phyloP scores from a whole-genome alignment of 2,329 filamentous ascomycete species.

The Botrytis fabae region DNA sequence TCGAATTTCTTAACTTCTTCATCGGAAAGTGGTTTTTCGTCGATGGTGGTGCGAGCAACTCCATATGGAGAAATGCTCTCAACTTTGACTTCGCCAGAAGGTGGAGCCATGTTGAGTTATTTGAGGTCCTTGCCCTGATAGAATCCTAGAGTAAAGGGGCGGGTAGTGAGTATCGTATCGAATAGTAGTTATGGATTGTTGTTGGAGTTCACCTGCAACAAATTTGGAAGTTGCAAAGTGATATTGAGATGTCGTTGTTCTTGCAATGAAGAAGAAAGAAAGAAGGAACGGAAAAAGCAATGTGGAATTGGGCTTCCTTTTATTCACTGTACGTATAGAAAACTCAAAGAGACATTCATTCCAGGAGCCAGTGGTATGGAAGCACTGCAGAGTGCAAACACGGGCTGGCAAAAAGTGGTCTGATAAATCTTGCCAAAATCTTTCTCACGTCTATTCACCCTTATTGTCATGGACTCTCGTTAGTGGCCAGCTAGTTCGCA shows the following conservation, averaged over 20 bases:
- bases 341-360: neutral
- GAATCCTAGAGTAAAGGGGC: neutral
- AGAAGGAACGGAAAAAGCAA: neutral
- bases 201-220: neutral
- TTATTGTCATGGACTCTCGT: neutral
- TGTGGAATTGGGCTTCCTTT: neutral
- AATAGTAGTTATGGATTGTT: neutral
- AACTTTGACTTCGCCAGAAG: slow-evolving; percentile 42
- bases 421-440: neutral
- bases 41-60: slow-evolving; percentile 63
- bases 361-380: neutral
- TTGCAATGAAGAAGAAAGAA: neutral
- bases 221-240: neutral
- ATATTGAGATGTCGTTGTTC: neutral
- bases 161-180: neutral
- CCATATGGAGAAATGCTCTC: slow-evolving; percentile 66
- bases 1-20: slow-evolving; percentile 69
- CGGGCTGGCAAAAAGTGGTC: slow-evolving; percentile 2
- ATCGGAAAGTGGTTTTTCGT: slow-evolving; percentile 59
- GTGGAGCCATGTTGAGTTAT: slow-evolving; percentile 31
- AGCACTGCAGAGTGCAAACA: neutral
- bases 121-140: neutral
- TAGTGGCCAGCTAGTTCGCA: neutral
- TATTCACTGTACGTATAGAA: neutral
- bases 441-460: neutral